Base-by-base conservation (phyloP, 2,329 filamentous ascomycete genomes). In the Talaromyces sp. region DNA sequence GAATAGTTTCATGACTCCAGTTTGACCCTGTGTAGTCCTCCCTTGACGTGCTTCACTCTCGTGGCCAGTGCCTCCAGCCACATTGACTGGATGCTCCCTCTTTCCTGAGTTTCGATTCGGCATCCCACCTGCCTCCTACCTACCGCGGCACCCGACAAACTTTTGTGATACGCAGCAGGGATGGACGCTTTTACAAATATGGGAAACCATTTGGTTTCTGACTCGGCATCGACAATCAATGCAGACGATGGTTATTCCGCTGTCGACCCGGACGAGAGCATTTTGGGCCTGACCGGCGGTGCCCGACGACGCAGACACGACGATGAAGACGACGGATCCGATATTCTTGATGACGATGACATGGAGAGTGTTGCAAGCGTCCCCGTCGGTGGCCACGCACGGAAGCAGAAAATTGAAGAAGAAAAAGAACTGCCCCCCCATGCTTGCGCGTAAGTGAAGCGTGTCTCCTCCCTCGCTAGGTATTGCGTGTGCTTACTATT, bases 401-500 rank as follows among this genome's bases (percentile, higher is more conserved):
- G 87, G 66, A 79, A 79, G 67, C 72, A 77, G 58, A 80, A 82
- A 68, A 72, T 82, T 9, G 91, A 96, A 68, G 92, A 96, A 73
- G 91, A 96, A 69, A 93, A 93, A 72, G 92, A 96, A 76, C 86
- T 98, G 59, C 95, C 95, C 30, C 82, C 91, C 65, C 95, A 99
- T 81, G 95, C 96, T 67, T 99, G 94, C 89, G 91, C 93, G 88
- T 96, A 87, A 79, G 90, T 87, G 60, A 16, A 28, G 28, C 31
- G 14, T 47, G 18, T 23, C n/a, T 54, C 18, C n/a, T 54, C 18
- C 4, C 7, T 54, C 27, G 33, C 31, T 27, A 18, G 51, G 28
- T 34, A 53, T n/a, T 28, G n/a, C 8, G 7, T 5, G 40, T 61
- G 30, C 58, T 60, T 16, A 54, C 54, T 65, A 56, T 34, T 53